phyloP scores from a whole-genome alignment of 495 filamentous ascomycete genomes.

The Schizothecium vesticola region DNA sequence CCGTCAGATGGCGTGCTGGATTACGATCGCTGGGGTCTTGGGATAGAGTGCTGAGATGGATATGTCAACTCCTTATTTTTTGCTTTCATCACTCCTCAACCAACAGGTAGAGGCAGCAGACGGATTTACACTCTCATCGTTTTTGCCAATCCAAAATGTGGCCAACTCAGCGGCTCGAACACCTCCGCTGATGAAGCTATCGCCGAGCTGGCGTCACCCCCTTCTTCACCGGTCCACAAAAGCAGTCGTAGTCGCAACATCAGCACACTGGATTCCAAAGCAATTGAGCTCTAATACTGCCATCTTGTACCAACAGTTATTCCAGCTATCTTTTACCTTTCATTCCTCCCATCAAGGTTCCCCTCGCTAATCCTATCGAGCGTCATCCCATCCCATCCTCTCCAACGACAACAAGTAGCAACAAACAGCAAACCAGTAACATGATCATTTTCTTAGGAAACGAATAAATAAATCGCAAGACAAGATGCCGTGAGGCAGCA shows the following conservation, averaged over 20 bases:
- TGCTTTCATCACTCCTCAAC: no score
- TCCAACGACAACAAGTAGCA: not conserved
- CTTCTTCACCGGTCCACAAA: not conserved
- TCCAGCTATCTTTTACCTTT: not conserved
- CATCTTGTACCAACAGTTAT: not conserved
- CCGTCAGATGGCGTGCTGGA: slow-evolving; percentile 50
- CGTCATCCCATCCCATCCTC: not conserved
- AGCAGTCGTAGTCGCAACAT: not conserved
- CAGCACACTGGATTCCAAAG: not conserved
- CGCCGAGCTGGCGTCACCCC: not conserved
- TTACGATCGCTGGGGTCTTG: slow-evolving; percentile 48
- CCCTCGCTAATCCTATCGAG: not conserved
- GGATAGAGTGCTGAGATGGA: slow-evolving; percentile 42
- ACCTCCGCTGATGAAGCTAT: not conserved
- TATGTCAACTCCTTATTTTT: slow-evolving; percentile 40
- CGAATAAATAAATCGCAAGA: slow-evolving; percentile 23
- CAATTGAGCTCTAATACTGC: not conserved
- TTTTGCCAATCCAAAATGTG: not conserved
- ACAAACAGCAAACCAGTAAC: not conserved
- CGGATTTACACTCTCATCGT: no score
- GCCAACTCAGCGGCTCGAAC: not conserved
- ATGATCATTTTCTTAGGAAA: not conserved
- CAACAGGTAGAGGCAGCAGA: no score
- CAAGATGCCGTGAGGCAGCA: slow-evolving; percentile 44
- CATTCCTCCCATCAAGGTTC: not conserved